These are phyloP conservation scores for Amesomyces nigricolor DNA, from an alignment of 2,329 filamentous ascomycete genomes.

Conservation along the genomic window DNA sequence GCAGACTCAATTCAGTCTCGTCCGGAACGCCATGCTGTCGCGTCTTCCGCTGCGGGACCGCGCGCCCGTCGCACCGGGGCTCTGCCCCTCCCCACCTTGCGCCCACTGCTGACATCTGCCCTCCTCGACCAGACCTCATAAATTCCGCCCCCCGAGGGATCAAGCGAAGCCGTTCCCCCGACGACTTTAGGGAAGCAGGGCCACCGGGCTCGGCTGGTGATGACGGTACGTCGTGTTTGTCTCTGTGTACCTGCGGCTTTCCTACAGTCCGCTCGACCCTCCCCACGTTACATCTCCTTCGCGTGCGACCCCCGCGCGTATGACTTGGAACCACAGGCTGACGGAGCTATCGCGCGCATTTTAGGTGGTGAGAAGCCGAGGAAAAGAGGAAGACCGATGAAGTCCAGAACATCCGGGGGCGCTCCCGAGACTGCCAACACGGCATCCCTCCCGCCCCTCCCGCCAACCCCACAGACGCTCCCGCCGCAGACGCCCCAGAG, in stretches of 20 bases:
- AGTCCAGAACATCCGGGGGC: constrained; percentile 47
- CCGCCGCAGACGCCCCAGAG: constrained; percentile 46
- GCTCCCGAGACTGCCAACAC: constrained; percentile 54
- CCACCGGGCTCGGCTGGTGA: constrained; percentile 55
- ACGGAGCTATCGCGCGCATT: constrained; percentile 31
- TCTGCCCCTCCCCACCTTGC: neutral
- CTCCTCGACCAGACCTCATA: constrained; percentile 42
- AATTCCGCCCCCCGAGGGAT: constrained; percentile 58
- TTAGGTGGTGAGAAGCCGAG: constrained; percentile 43
- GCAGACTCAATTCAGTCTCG: no score
- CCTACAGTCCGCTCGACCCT: constrained; percentile 28
- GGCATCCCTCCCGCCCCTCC: constrained; percentile 40
- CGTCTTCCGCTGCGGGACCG: neutral
- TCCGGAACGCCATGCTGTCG: neutral
- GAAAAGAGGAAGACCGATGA: constrained; percentile 60
- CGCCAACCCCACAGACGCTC: constrained; percentile 28
- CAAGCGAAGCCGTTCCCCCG: constrained; percentile 75
- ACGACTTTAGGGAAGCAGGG: constrained; percentile 53
- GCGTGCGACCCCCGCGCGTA: constrained; percentile 31
- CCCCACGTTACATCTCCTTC: constrained; percentile 30
- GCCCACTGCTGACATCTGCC: constrained; percentile 29
- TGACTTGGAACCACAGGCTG: constrained; percentile 27
- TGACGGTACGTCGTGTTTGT: constrained; percentile 61
- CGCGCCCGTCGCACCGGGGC: neutral
- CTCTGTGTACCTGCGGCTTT: constrained; percentile 33